Base-by-base conservation (phyloP, 2,329 filamentous ascomycete species). In the Fusarium fracticaudum region DNA sequence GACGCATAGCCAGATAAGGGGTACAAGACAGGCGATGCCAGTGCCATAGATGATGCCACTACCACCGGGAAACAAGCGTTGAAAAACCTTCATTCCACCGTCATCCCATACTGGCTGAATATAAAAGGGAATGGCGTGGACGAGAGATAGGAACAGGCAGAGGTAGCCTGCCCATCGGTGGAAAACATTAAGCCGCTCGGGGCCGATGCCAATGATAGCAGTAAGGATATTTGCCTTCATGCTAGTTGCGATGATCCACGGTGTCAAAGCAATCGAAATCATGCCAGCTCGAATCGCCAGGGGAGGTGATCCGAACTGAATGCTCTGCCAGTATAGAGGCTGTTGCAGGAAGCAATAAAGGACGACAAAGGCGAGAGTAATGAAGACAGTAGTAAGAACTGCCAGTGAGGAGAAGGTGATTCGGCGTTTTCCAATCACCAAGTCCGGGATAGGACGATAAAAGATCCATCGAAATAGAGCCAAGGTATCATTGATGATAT, bases 131-230 rank as follows among this genome's bases (percentile, higher is more conserved):
- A 98, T 86, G 26, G 92, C 94, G 80, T 98, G 96, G 24, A 98
- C 87, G 62, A 98, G 85, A 35, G 93, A 92, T 65, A 98, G 85
- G 71, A 97, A 92, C 3, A 98, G 86, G 79, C 93, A 96, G 17
- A 98, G 84, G 80, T 98, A 98, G 35, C 93, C 94, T 13, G 93
- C 91, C 95, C 95, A 98, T 77, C 96, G 91, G 83, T 98, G 96
- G 68, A 98, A 88, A 38, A 98, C 95, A 76, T 98, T 98, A 58
- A 98, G 88, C 55, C 96, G 89, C 81, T 98, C 96, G 43, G 96
- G 95, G 7, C 95, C 94, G 74, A 98, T 96, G 20, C 96, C 96
- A 9, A 95, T 98, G 66, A 98, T 83, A 64, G 95, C 84, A 2
- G 93, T 92, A 63, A 98, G 88, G 38, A 98, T 80, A 79, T 98